Base-by-base conservation (phyloP, 305 asterid species). In the Fraxinus nigra region DNA sequence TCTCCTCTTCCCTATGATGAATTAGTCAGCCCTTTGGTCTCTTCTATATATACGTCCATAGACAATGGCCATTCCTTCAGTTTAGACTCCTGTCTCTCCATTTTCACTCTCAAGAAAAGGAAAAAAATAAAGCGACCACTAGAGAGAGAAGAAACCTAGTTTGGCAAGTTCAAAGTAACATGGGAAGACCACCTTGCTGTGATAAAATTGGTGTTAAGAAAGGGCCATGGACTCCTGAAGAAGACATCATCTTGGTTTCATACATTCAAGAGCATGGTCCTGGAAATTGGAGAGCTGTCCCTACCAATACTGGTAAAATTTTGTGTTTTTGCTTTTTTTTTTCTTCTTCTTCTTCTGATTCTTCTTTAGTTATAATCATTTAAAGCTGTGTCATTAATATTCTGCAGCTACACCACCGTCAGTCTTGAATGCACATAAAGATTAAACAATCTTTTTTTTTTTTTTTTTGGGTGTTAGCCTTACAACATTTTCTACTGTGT, bases 211-310 rank as follows among this genome's bases (percentile, higher is more conserved):
- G 97, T 14, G 95, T 92, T 79, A 92, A 92, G 85, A 92, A 92
- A 82, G 97, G 97, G 77, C 97, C 97, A 37, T 92, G 97, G 97
- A 91, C 97, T 20, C 97, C 97, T 0, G 97, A 92, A 86, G 97
- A 92, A 79, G 97, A 92, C 56, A 91, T 93, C 83, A 86, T 87
- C 85, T 82, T 93, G 82, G 97, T 93, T 22, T 87, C 95, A 11
- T 93, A 93, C 86, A 90, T 93, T 85, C 97, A 93, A 85, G 90
- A 93, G 84, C 87, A 93, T 80, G 97, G 97, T 16, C 94, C 97
- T 73, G 94, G 92, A 0, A 93, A 93, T 79, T 93, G 97, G 97
- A 91, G 94, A 78, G 88, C 92, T 75, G 94, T 93, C 86, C 97
- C 97, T 33, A 82, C 90, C 16, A 93, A 89, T 83, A 91, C 97